Evolutionary conservation across 2,329 filamentous ascomycete genomes (phyloP).

Genomic region (Delphinella strobiligena): DNA sequence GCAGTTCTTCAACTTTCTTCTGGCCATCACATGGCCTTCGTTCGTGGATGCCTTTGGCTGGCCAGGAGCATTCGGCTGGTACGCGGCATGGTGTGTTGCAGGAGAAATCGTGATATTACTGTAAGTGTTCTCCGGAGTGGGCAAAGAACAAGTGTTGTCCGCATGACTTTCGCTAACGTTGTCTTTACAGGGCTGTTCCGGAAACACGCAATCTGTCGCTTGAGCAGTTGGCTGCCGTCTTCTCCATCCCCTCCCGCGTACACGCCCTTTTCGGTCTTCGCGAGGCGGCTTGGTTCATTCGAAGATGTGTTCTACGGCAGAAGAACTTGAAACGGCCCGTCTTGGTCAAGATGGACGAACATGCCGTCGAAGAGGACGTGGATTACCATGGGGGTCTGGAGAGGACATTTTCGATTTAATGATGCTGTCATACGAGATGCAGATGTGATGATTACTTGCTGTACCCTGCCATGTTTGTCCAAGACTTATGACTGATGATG

Average conservation of each 20-base stretch:
- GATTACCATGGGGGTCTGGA: background rate
- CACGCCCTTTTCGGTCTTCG: background rate
- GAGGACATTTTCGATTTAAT: background rate
- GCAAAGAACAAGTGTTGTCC: background rate
- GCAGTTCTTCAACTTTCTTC: slow-evolving; percentile 17
- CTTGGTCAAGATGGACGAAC: background rate
- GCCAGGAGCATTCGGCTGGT: slow-evolving; percentile 43
- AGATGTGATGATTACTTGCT: too few relatives aligned
- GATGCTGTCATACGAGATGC: too few relatives aligned
- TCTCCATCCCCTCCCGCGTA: slow-evolving; percentile 6
- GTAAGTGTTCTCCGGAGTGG: background rate
- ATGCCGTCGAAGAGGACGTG: background rate
- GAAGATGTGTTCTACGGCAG: slow-evolving; percentile 1
- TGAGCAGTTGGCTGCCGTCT: slow-evolving; percentile 30
- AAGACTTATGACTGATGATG: too few relatives aligned
- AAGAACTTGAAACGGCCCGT: background rate
- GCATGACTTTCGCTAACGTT: background rate
- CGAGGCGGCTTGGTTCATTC: background rate
- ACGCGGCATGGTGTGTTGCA: slow-evolving; percentile 43
- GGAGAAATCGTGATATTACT: slow-evolving; percentile 33
- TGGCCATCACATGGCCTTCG: slow-evolving; percentile 39
- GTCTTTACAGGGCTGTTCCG: slow-evolving; percentile 18
- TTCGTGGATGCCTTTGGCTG: slow-evolving; percentile 33
- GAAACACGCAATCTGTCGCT: slow-evolving; percentile 34
- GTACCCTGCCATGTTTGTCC: too few relatives aligned